Evolutionary conservation across 345 rosid genomes (phyloP).

Genomic region (Linum trigynum): DNA sequence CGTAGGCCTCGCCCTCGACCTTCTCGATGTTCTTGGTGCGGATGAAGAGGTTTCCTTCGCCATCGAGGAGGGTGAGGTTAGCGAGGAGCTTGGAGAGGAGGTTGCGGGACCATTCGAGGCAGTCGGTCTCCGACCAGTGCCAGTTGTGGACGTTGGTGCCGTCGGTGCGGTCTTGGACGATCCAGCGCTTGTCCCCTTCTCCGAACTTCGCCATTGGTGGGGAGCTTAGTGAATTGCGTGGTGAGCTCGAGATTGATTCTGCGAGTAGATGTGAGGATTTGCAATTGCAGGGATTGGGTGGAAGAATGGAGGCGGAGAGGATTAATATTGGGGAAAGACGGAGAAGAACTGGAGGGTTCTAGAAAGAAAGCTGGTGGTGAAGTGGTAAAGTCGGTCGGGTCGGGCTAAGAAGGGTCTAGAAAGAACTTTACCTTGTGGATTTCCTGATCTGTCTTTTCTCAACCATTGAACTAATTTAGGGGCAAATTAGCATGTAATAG

Average conservation of each 20-base stretch:
- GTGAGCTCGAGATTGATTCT: background rate
- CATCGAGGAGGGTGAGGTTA: conserved; percentile 42
- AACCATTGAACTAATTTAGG: no score
- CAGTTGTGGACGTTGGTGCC: conserved; percentile 96
- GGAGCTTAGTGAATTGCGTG: background rate
- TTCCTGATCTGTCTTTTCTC: no score
- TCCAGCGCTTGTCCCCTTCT: conserved; percentile 98
- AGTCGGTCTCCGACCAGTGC: conserved; percentile 98
- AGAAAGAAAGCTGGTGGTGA: background rate
- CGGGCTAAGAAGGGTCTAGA: background rate
- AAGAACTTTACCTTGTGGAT: no score
- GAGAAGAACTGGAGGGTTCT: background rate
- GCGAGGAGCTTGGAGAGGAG: conserved; percentile 50
- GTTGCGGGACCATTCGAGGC: conserved; percentile 74
- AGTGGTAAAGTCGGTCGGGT: background rate
- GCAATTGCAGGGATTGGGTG: background rate
- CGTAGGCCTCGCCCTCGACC: conserved; percentile 90
- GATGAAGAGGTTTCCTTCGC: conserved; percentile 54
- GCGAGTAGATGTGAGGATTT: background rate
- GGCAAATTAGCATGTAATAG: no score
- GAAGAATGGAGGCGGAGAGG: background rate
- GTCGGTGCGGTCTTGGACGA: conserved; percentile 92
- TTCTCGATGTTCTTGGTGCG: conserved; percentile 57
- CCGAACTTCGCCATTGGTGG: conserved; percentile 75
- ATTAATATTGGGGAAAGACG: background rate